Percentiles rank a stretch among this genome's conserved stretches.
These are phyloP conservation scores for Dittrichia graveolens DNA, from an alignment of 129 eudicot genomes.

Conservation along the genomic window DNA sequence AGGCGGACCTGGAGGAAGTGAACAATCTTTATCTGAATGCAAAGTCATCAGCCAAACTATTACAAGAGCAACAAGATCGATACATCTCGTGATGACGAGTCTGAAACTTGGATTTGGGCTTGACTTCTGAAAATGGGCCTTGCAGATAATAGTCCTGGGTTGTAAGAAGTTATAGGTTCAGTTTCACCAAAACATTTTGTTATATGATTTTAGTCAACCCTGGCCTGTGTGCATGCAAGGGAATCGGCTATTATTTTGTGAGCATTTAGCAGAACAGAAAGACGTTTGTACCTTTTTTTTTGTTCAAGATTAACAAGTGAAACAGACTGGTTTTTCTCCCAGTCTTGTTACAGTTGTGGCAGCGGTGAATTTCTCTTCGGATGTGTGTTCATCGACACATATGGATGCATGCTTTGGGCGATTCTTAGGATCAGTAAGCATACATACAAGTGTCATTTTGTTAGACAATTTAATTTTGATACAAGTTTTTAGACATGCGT, in stretches of 20 bases:
- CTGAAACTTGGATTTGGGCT: not conserved
- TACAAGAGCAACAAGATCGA: conserved; percentile 96
- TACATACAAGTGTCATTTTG: not conserved
- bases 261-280: conserved; percentile 12
- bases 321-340: not conserved
- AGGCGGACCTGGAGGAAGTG: conserved; percentile 98
- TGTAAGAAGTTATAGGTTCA: conserved; percentile 4
- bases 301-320: conserved; percentile 1
- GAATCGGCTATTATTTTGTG: not conserved
- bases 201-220: not conserved
- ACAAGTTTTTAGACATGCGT: not conserved
- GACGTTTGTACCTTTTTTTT: not conserved
- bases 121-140: not conserved
- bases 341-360: not conserved
- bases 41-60: conserved; percentile 89
- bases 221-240: conserved; percentile 18
- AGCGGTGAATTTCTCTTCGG: not conserved
- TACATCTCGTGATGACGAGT: conserved; percentile 58
- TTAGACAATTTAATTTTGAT: no score
- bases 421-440: not conserved
- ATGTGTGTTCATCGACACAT: not conserved
- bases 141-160: not conserved
- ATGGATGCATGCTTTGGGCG: not conserved
- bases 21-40: conserved; percentile 77
- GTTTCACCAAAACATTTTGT: not conserved